Conservation (phyloP, 305 asterid species). For the Fraxinus xanthoxyloides region DNA sequence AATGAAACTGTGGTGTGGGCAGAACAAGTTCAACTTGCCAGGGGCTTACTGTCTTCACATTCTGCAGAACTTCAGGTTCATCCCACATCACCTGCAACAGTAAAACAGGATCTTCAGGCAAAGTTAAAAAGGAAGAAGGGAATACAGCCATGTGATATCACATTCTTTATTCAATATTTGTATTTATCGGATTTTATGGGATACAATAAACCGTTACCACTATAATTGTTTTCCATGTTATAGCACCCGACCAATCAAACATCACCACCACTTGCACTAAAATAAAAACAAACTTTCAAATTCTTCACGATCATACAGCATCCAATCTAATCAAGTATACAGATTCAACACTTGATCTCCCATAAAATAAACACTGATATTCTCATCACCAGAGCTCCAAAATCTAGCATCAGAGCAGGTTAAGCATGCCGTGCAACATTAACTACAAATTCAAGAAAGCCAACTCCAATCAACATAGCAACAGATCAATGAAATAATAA, state of each 20-base stretch:
- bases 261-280: neutral
- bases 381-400: neutral
- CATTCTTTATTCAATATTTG: neutral
- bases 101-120: neutral
- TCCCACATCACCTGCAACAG: constrained; percentile 47
- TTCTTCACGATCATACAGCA: neutral
- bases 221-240: neutral
- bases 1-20: constrained; percentile 16
- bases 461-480: neutral
- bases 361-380: neutral
- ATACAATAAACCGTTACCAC: neutral
- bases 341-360: neutral
- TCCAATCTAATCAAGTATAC: neutral
- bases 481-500: neutral
- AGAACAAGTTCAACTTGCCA: constrained; percentile 45
- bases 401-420: neutral
- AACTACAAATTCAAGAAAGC: neutral
- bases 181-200: too few relatives aligned
- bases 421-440: neutral
- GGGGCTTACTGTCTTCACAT: constrained; percentile 41
- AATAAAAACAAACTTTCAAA: too few relatives aligned
- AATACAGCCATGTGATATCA: neutral
- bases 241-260: neutral
- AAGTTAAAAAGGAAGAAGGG: neutral
- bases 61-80: constrained; percentile 32